A percentile compares a stretch with the other conserved stretches of the same genome.
Conservation (phyloP, 148 eudicot species). For the Rhododendron ferrugineum region DNA sequence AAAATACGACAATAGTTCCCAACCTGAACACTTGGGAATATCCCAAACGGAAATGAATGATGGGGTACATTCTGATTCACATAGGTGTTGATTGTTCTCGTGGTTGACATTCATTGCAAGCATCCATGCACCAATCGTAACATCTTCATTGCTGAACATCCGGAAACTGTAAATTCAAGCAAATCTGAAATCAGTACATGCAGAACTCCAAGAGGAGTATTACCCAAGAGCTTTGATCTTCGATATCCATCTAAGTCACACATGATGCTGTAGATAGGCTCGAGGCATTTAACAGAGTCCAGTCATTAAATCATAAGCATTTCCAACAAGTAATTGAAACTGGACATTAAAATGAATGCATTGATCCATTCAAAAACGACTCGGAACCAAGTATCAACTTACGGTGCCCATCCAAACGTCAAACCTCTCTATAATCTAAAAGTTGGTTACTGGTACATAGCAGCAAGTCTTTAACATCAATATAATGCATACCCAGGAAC, state of each 20-base stretch:
- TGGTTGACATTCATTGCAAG: conserved; percentile 98
- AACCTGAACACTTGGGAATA: conserved; percentile 94
- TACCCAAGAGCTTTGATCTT: not conserved
- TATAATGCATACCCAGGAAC: not conserved
- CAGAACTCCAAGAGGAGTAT: not conserved
- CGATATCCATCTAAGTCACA: not conserved
- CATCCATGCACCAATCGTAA: conserved; percentile 96
- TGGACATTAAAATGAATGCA: not conserved
- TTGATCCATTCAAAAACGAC: not conserved
- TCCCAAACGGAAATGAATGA: conserved; percentile 96
- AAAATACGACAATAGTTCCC: conserved; percentile 7
- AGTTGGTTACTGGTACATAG: not conserved
- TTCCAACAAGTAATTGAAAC: not conserved
- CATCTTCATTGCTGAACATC: conserved; percentile 98
- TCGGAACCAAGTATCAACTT: not conserved
- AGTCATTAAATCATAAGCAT: not conserved
- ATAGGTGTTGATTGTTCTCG: conserved; percentile 63
- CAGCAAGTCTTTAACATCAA: not conserved
- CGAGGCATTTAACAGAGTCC: not conserved
- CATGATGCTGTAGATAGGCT: not conserved
- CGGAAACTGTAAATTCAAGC: conserved; percentile 58
- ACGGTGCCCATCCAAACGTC: not conserved
- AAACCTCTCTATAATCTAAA: not conserved
- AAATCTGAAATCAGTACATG: conserved; percentile 11
- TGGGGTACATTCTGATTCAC: conserved; percentile 64